A percentile compares a stretch with the other conserved stretches of the same genome.
phyloP scores from a whole-genome alignment of 441 rosid genomes.

The Hura crepitans region DNA sequence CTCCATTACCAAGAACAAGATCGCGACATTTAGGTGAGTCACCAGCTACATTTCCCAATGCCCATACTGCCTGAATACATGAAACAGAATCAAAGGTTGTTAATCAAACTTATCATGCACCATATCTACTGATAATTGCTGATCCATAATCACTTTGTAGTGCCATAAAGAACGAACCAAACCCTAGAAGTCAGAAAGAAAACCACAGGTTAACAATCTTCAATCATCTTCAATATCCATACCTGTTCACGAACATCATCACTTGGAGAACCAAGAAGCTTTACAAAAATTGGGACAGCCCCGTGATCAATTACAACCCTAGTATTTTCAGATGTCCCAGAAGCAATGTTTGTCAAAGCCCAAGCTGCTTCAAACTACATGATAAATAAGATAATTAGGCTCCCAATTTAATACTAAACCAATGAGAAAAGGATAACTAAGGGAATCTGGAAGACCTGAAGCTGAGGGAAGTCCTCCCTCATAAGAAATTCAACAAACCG shows the following conservation, averaged over 20 bases:
- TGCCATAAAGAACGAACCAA: neutral
- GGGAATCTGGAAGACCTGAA: constrained; percentile 51
- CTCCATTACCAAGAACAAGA: constrained; percentile 73
- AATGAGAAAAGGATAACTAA: neutral
- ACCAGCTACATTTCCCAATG: constrained; percentile 91
- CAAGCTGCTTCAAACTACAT: constrained; percentile 80
- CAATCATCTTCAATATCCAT: constrained; percentile 2
- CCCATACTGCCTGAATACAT: constrained; percentile 73
- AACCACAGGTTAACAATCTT: neutral
- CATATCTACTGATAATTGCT: neutral
- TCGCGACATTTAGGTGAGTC: constrained; percentile 88
- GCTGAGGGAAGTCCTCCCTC: constrained; percentile 69
- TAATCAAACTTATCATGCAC: neutral
- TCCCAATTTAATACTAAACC: neutral
- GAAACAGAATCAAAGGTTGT: neutral
- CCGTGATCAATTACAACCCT: constrained; percentile 75
- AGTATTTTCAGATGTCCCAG: constrained; percentile 81
- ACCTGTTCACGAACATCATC: constrained; percentile 96
- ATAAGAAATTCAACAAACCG: constrained; percentile 81
- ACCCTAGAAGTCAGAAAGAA: neutral
- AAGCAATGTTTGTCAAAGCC: constrained; percentile 83
- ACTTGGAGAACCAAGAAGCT: constrained; percentile 74
- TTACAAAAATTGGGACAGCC: constrained; percentile 78
- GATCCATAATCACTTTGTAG: neutral
- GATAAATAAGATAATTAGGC: constrained; percentile 1